These are phyloP conservation scores for Bipolaris gigantea DNA, from an alignment of 2,329 filamentous ascomycete species.

Conservation along the genomic window DNA sequence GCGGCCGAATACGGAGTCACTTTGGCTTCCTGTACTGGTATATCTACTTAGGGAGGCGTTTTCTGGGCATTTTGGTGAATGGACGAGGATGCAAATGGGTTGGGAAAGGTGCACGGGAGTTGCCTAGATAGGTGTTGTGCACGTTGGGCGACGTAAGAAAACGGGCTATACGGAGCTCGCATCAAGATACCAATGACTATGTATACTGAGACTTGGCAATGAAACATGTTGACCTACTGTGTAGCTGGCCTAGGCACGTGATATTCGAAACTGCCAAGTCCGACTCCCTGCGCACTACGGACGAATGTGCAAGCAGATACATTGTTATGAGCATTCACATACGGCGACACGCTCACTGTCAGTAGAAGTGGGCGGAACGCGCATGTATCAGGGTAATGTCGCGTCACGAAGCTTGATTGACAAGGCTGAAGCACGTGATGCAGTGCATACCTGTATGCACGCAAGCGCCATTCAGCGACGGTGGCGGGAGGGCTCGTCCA, in stretches of 20 bases:
- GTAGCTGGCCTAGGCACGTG: neutral
- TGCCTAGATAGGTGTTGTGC: neutral
- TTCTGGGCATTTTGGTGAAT: slow-evolving; percentile 2
- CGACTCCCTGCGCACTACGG: neutral
- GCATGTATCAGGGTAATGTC: neutral
- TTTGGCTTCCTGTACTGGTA: slow-evolving; percentile 9
- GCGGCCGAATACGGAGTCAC: slow-evolving; percentile 6
- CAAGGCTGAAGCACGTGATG: slow-evolving; percentile 8
- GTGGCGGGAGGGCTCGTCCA: slow-evolving; percentile 4
- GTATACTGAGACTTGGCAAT: neutral
- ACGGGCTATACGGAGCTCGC: neutral
- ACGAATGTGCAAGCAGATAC: neutral
- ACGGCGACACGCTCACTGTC: too few species aligned
- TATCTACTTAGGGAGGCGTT: slow-evolving; percentile 9
- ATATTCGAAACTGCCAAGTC: neutral
- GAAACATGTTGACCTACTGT: neutral
- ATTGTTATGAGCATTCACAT: too few species aligned
- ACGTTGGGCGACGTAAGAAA: neutral
- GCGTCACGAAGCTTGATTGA: neutral
- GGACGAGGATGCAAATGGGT: neutral
- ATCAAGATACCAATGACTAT: slow-evolving; percentile 1
- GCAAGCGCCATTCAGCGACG: slow-evolving; percentile 6
- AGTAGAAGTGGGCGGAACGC: neutral
- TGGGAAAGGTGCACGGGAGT: neutral
- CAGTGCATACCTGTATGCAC: neutral